Evolutionary conservation across 371 early-diverging fungal species (phyloP).

Genomic region (Mortierella sp.): DNA sequence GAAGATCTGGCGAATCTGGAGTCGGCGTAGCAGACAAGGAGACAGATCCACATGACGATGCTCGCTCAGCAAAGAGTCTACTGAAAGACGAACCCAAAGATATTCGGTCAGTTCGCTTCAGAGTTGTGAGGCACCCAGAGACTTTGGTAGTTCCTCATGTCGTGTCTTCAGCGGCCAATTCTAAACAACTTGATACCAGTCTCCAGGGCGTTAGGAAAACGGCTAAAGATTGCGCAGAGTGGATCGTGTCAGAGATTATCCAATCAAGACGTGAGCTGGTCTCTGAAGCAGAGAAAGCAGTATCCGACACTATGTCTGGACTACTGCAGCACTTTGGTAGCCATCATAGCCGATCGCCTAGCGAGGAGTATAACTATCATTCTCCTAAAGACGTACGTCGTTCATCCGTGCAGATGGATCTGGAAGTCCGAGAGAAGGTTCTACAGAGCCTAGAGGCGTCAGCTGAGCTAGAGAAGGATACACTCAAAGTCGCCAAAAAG

Average conservation of each 20-base stretch:
- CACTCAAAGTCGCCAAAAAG: conserved; percentile 4
- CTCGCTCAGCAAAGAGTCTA: conserved; percentile 7
- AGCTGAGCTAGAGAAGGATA: conserved; percentile 26
- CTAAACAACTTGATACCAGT: conserved; percentile 11
- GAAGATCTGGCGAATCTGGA: not conserved
- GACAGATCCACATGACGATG: conserved; percentile 8
- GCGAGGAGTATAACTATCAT: conserved; percentile 50
- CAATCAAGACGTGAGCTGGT: conserved; percentile 43
- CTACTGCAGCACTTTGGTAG: not conserved
- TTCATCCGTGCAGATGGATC: conserved; percentile 27
- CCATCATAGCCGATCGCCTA: conserved; percentile 25
- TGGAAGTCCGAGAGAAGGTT: conserved; percentile 35
- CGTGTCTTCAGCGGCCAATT: conserved; percentile 1
- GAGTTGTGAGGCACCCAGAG: conserved; percentile 49
- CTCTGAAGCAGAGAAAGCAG: conserved; percentile 24
- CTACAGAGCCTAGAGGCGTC: conserved; percentile 36
- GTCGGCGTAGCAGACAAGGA: not conserved
- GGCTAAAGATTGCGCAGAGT: conserved; percentile 42
- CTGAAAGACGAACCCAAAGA: conserved; percentile 20
- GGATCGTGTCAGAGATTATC: conserved; percentile 46
- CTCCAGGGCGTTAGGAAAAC: conserved; percentile 24
- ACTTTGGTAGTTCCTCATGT: conserved; percentile 36
- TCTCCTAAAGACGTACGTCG: conserved; percentile 4
- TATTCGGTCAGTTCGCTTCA: conserved; percentile 46
- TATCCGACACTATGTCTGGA: not conserved